These are phyloP conservation scores for Baffinella frigidus DNA, from an alignment of 208 protist species.

Conservation along the genomic window DNA sequence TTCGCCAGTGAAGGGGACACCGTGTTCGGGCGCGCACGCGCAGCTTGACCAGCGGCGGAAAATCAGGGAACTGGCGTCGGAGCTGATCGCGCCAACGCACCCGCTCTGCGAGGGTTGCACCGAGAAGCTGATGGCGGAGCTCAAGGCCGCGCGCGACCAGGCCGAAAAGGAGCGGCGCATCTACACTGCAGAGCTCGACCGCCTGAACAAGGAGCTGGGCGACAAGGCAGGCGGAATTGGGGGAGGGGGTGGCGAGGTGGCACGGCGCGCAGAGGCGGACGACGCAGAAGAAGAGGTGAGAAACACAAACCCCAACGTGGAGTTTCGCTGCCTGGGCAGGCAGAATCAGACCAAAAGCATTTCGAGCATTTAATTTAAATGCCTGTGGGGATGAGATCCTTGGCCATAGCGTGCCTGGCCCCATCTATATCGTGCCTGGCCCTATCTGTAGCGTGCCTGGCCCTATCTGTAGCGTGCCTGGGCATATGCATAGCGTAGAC, in stretches of 20 bases:
- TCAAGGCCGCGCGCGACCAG: not conserved
- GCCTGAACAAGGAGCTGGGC: not conserved
- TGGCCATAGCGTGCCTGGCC: too few species aligned
- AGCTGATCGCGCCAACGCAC: not conserved
- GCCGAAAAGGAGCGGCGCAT: not conserved
- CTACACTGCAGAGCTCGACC: not conserved
- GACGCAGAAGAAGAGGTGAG: not conserved
- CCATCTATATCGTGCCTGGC: too few species aligned
- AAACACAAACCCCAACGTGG: too few species aligned
- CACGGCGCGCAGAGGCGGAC: not conserved
- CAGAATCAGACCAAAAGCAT: too few species aligned
- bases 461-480: too few species aligned
- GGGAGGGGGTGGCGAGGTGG: not conserved
- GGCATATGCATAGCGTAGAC: too few species aligned
- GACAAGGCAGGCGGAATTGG: not conserved
- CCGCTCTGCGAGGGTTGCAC: constrained; percentile 47
- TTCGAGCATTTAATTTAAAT: too few species aligned
- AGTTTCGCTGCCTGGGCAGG: too few species aligned
- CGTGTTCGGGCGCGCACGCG: not conserved
- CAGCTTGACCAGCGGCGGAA: not conserved
- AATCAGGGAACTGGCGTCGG: not conserved
- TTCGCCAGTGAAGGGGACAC: not conserved
- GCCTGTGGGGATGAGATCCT: too few species aligned
- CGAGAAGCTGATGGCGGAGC: not conserved
- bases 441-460: too few species aligned